phyloP scores from a whole-genome alignment of 345 rosid species.

The Lepidium africanum region DNA sequence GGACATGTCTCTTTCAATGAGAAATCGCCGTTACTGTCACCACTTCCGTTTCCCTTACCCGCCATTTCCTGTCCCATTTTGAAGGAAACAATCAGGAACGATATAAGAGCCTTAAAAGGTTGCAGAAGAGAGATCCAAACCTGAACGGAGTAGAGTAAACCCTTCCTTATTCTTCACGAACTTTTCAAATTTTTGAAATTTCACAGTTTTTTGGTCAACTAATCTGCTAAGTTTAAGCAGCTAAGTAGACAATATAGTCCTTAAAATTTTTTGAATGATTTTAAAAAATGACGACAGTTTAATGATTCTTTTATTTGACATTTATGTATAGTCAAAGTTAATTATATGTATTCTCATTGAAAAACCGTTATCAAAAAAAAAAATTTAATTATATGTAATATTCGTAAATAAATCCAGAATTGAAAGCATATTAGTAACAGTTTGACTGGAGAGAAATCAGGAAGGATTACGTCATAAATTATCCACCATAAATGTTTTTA shows the following conservation, averaged over 20 bases:
- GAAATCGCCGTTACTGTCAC: conserved; percentile 18
- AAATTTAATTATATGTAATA: background rate
- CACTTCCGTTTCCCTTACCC: background rate
- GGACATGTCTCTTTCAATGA: conserved; percentile 43
- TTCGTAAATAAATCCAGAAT: background rate
- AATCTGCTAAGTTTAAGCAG: background rate
- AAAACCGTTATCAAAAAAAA: too few relatives aligned
- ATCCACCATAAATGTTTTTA: background rate
- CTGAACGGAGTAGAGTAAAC: background rate
- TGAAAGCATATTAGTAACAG: background rate
- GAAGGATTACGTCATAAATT: background rate
- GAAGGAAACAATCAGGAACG: background rate
- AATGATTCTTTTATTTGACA: background rate
- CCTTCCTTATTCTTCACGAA: background rate
- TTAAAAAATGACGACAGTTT: background rate
- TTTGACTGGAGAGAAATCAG: background rate
- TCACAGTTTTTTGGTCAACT: background rate
- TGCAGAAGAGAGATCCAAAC: background rate
- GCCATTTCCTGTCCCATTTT: background rate
- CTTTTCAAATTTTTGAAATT: background rate
- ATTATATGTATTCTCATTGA: background rate
- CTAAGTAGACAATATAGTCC: background rate
- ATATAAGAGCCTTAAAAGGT: background rate
- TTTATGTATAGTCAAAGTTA: background rate
- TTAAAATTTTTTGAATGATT: background rate